phyloP scores from a whole-genome alignment of 331 rosid species.

The Stylosanthes scabra region DNA sequence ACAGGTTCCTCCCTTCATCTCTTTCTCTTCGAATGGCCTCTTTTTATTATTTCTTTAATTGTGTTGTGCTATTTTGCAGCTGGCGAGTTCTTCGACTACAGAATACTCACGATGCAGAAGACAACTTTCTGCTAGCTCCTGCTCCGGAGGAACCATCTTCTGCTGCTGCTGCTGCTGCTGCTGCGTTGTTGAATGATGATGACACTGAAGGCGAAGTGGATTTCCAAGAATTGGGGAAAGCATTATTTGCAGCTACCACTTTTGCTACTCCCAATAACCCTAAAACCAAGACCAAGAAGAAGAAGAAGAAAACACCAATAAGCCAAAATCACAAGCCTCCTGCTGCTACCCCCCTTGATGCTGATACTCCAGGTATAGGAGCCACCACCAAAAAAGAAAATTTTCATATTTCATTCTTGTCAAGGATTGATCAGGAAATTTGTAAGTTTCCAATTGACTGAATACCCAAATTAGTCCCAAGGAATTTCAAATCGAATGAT shows the following conservation, averaged over 20 bases:
- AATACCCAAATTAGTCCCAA: too few species aligned
- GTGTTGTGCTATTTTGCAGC: slow-evolving; percentile 34
- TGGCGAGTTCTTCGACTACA: slow-evolving; percentile 88
- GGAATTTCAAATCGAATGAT: too few species aligned
- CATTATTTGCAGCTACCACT: slow-evolving; percentile 60
- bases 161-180: slow-evolving; percentile 9
- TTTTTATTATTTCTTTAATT: not conserved
- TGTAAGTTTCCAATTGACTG: too few species aligned
- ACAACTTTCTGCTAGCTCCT: slow-evolving; percentile 15
- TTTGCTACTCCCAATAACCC: slow-evolving; percentile 64
- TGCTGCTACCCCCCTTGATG: slow-evolving; percentile 40
- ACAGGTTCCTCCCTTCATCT: slow-evolving; percentile 43
- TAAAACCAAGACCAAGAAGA: slow-evolving; percentile 43
- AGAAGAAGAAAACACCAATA: slow-evolving; percentile 33
- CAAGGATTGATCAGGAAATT: too few species aligned
- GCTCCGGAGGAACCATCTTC: not conserved
- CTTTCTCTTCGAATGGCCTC: too few species aligned
- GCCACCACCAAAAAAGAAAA: too few species aligned
- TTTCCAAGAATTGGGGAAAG: slow-evolving; percentile 67
- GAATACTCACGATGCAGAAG: slow-evolving; percentile 43
- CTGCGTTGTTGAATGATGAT: slow-evolving; percentile 38
- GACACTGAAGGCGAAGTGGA: slow-evolving; percentile 56
- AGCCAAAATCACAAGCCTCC: slow-evolving; percentile 39
- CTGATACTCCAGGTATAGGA: slow-evolving; percentile 55
- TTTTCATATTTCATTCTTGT: too few species aligned